Conservation (phyloP, 176 grass and related monocot genomes). For the Aegilops speltoides region DNA sequence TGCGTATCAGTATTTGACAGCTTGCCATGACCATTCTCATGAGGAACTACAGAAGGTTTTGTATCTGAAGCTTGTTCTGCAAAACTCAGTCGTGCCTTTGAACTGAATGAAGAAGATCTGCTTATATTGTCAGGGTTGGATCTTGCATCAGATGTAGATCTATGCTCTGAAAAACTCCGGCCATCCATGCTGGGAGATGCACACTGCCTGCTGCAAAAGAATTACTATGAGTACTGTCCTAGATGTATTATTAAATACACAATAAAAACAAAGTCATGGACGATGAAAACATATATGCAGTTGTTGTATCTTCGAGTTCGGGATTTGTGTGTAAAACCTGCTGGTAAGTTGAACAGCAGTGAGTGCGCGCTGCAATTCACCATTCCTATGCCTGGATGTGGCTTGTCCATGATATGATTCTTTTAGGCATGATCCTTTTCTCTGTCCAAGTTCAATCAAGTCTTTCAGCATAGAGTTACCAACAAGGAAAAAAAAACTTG, state of each 20-base stretch:
- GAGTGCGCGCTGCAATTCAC: slow-evolving; percentile 57
- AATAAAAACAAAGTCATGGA: background rate
- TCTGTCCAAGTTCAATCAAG: slow-evolving; percentile 58
- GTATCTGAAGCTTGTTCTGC: slow-evolving; percentile 58
- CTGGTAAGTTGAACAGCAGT: slow-evolving; percentile 52
- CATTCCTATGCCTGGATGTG: slow-evolving; percentile 57
- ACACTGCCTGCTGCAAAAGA: slow-evolving; percentile 57
- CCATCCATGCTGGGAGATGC: slow-evolving; percentile 68
- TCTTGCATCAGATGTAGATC: slow-evolving; percentile 54
- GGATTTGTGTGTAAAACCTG: slow-evolving; percentile 49
- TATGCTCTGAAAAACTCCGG: slow-evolving; percentile 70
- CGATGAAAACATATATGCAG: background rate
- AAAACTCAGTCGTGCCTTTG: slow-evolving; percentile 61
- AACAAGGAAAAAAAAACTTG: slow-evolving; percentile 20
- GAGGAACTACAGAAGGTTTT: slow-evolving; percentile 39
- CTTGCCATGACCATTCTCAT: slow-evolving; percentile 42
- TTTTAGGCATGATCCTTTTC: slow-evolving; percentile 68
- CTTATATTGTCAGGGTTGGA: slow-evolving; percentile 78
- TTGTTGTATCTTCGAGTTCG: slow-evolving; percentile 11
- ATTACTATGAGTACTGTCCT: slow-evolving; percentile 18
- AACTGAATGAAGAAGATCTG: slow-evolving; percentile 87
- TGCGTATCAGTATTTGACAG: slow-evolving; percentile 34
- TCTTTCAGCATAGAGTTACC: slow-evolving; percentile 20
- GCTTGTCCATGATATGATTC: slow-evolving; percentile 51
- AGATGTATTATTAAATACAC: slow-evolving; percentile 4